These are phyloP conservation scores for Albugo candida DNA, from an alignment of 352 stramenopile genomes.

Conservation along the genomic window DNA sequence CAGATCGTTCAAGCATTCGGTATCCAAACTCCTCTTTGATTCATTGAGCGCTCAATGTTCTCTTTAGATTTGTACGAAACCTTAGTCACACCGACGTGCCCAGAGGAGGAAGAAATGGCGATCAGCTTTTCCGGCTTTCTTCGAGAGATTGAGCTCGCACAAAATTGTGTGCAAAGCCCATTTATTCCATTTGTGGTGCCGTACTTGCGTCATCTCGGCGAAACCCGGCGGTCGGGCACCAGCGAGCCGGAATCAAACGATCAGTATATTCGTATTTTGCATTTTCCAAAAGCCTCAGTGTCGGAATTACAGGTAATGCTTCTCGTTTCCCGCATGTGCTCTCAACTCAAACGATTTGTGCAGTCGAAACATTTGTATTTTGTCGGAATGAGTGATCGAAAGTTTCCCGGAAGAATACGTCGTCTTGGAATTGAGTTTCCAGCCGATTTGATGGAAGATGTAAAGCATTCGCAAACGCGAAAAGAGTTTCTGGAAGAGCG, in stretches of 20 bases:
- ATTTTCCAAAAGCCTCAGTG: no score
- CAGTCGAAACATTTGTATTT: slow-evolving; percentile 13
- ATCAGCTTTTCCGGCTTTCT: slow-evolving; percentile 48
- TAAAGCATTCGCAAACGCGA: slow-evolving; percentile 36
- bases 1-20: slow-evolving; percentile 48
- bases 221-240: not conserved
- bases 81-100: slow-evolving; percentile 25
- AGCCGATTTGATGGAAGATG: slow-evolving; percentile 23
- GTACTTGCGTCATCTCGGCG: slow-evolving; percentile 35
- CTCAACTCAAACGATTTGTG: not conserved
- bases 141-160: slow-evolving; percentile 29
- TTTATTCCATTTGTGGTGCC: slow-evolving; percentile 49
- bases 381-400: slow-evolving; percentile 54
- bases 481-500: slow-evolving; percentile 22
- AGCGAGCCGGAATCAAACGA: not conserved
- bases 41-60: not conserved
- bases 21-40: slow-evolving; percentile 16
- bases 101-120: slow-evolving; percentile 28
- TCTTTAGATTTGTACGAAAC: slow-evolving; percentile 14
- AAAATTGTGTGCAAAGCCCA: slow-evolving; percentile 30
- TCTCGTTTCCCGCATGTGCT: not conserved
- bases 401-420: slow-evolving; percentile 58
- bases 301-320: not conserved
- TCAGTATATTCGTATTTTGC: not conserved
- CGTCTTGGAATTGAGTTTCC: slow-evolving; percentile 40